Percentiles rank a stretch among this genome's conserved stretches.
Conservation (phyloP, 345 rosid genomes). For the Limnanthes douglasii region DNA sequence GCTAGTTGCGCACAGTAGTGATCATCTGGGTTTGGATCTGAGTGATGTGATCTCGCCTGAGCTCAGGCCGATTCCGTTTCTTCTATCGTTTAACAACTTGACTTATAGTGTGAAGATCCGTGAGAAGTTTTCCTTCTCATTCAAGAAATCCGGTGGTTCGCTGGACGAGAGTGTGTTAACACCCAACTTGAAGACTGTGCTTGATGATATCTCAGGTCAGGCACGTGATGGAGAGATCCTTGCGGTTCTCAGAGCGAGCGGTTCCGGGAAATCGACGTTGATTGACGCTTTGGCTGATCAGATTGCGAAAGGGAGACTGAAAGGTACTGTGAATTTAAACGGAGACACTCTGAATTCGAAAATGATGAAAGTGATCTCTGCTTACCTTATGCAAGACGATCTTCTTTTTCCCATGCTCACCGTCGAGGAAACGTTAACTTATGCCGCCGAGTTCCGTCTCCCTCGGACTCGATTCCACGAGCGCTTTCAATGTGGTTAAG, state of each 20-base stretch:
- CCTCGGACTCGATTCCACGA: constrained; percentile 83
- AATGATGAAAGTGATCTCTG: constrained; percentile 72
- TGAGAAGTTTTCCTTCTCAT: constrained; percentile 27
- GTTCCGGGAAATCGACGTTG: constrained; percentile 84
- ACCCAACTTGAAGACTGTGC: constrained; percentile 42
- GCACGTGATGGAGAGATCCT: constrained; percentile 81
- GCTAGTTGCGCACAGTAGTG: constrained; percentile 22
- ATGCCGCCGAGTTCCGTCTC: constrained; percentile 76
- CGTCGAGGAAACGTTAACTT: constrained; percentile 83
- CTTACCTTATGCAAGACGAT: constrained; percentile 94
- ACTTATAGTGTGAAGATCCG: constrained; percentile 59
- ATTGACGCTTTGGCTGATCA: constrained; percentile 75
- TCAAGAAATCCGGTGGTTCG: constrained; percentile 18
- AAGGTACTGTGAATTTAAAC: constrained; percentile 51
- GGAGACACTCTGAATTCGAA: constrained; percentile 63
- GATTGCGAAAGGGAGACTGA: constrained; percentile 61
- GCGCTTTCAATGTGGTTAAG: constrained; percentile 95
- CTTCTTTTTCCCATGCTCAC: constrained; percentile 80
- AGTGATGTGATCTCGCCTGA: constrained; percentile 16
- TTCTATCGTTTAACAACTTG: constrained; percentile 63
- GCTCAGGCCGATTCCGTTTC: constrained; percentile 44
- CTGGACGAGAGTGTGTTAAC: constrained; percentile 24
- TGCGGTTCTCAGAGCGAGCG: constrained; percentile 88
- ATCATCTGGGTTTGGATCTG: constrained; percentile 25
- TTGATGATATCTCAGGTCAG: constrained; percentile 73